Conservation (phyloP, 2,329 filamentous ascomycete species). For the Colletotrichum musae region DNA sequence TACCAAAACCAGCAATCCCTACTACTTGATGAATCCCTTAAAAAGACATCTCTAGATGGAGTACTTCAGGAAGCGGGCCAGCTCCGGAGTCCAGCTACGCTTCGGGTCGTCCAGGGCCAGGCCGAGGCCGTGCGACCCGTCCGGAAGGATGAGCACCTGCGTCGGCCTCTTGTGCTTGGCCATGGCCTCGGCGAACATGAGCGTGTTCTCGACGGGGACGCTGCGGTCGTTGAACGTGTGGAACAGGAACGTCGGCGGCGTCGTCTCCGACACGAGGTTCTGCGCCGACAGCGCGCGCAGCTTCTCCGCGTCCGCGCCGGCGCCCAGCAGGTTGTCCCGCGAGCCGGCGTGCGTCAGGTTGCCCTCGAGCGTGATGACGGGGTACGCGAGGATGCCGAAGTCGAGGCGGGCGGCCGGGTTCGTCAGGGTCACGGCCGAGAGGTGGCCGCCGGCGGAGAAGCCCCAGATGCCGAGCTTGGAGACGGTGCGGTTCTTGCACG, state of each 20-base stretch:
- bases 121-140: slow-evolving; percentile 48
- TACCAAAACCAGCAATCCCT: too few relatives aligned
- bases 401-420: slow-evolving; percentile 42
- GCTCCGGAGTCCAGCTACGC: slow-evolving; percentile 46
- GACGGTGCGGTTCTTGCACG: not conserved
- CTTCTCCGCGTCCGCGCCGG: slow-evolving; percentile 40
- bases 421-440: slow-evolving; percentile 43
- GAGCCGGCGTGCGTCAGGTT: slow-evolving; percentile 41
- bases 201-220: slow-evolving; percentile 48
- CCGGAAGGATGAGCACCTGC: slow-evolving; percentile 47
- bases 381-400: slow-evolving; percentile 45
- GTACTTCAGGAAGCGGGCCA: slow-evolving; percentile 47
- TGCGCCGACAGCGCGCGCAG: slow-evolving; percentile 45
- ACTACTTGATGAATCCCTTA: too few relatives aligned
- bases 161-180: slow-evolving; percentile 43
- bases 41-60: slow-evolving; percentile 31
- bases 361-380: slow-evolving; percentile 44
- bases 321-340: slow-evolving; percentile 43
- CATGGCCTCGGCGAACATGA: slow-evolving; percentile 47
- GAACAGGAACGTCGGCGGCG: slow-evolving; percentile 54
- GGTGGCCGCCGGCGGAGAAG: slow-evolving; percentile 45
- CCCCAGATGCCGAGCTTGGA: slow-evolving; percentile 45
- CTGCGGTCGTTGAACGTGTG: slow-evolving; percentile 48
- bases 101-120: slow-evolving; percentile 45
- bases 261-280: slow-evolving; percentile 43